Evolutionary conservation across 202 grass and related monocot genomes (phyloP).

Genomic region (Brachypodium distachyon): DNA sequence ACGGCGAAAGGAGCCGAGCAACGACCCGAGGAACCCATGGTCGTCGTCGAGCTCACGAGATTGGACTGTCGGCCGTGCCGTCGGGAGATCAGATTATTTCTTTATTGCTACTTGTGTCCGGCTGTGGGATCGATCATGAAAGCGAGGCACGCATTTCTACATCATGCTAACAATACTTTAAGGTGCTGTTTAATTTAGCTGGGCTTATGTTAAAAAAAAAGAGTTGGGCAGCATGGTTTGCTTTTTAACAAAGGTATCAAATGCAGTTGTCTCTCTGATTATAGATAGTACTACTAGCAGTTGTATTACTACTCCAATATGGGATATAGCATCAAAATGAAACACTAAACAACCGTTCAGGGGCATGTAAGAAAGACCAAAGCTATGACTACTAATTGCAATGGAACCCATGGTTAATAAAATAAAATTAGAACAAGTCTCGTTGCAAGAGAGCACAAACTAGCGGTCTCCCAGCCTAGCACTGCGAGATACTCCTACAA

Average conservation of each 20-base stretch:
- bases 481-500: too few relatives aligned
- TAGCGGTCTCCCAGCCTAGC: too few relatives aligned
- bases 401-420: neutral
- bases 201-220: too few relatives aligned
- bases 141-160: neutral
- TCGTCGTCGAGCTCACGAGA: neutral
- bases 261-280: too few relatives aligned
- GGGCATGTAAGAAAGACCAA: neutral
- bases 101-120: neutral
- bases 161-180: neutral
- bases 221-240: neutral
- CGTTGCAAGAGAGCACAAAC: too few relatives aligned
- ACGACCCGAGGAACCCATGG: slow-evolving; percentile 18
- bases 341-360: neutral
- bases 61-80: too few relatives aligned
- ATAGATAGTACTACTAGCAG: too few relatives aligned
- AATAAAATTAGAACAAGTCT: too few relatives aligned
- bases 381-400: neutral
- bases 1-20: neutral
- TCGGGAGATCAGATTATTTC: neutral
- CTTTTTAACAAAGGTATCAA: neutral
- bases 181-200: too few relatives aligned
- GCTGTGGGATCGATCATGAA: neutral
- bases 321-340: too few relatives aligned
- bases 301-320: too few relatives aligned